Percentiles rank a stretch among this genome's conserved stretches.
Evolutionary conservation across 208 protist species (phyloP).

Genomic region (Wallacemonas collosoma): DNA sequence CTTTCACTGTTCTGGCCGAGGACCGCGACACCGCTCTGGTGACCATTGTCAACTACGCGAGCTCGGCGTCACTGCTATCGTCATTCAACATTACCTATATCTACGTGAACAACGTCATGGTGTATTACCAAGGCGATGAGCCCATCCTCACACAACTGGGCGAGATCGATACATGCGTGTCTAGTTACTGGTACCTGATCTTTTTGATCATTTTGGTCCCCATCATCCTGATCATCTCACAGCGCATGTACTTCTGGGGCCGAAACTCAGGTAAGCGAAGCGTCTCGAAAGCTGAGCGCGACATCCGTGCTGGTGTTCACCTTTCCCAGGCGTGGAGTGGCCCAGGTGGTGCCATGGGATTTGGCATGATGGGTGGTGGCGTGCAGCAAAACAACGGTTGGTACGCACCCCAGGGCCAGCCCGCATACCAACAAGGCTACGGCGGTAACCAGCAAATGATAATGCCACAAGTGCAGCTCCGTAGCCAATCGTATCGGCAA

Average conservation of each 20-base stretch:
- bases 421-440: constrained; percentile 1
- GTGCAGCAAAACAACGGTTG: constrained; percentile 5
- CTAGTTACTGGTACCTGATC: constrained; percentile 83
- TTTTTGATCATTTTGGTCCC: constrained; percentile 79
- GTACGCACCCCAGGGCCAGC: not conserved
- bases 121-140: constrained; percentile 39
- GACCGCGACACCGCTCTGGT: constrained; percentile 45
- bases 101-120: constrained; percentile 28
- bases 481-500: not conserved
- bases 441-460: constrained; percentile 9
- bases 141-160: constrained; percentile 28
- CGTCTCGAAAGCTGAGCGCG: constrained; percentile 45
- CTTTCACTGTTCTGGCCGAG: constrained; percentile 20
- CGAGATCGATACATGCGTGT: constrained; percentile 41
- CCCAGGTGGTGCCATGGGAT: constrained; percentile 1
- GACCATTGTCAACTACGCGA: constrained; percentile 41
- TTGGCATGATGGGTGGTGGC: constrained; percentile 15
- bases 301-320: constrained; percentile 75
- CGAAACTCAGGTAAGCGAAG: constrained; percentile 44
- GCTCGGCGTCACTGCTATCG: constrained; percentile 48
- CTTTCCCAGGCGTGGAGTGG: constrained; percentile 2
- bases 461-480: constrained; percentile 1
- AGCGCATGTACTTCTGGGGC: constrained; percentile 58
- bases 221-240: constrained; percentile 53
- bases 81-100: constrained; percentile 50